Percentiles rank a stretch among this genome's conserved stretches.
These are phyloP conservation scores for Hypoxylon sp. DNA, from an alignment of 2,329 filamentous ascomycete genomes.

Conservation along the genomic window DNA sequence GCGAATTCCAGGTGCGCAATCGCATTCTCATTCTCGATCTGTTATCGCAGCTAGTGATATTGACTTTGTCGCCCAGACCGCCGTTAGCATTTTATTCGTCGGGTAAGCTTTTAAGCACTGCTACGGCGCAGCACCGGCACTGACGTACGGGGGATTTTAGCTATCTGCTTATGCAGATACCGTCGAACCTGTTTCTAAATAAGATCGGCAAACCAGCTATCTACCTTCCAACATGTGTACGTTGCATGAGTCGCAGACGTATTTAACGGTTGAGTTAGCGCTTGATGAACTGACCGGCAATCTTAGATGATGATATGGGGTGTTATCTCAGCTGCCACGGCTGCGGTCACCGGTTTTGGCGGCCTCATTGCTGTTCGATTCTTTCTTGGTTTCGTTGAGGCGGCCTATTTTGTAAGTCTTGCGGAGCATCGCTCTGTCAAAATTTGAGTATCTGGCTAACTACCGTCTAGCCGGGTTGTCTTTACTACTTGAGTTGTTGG, in stretches of 20 bases:
- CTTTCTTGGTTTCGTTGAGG: constrained; percentile 62
- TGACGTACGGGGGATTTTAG: constrained; percentile 46
- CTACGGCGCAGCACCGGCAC: neutral
- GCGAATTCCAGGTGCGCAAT: constrained; percentile 56
- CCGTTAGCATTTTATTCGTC: constrained; percentile 67
- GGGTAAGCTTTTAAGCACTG: constrained; percentile 55
- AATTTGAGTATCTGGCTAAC: constrained; percentile 28
- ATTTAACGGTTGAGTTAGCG: neutral
- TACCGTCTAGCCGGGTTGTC: constrained; percentile 64
- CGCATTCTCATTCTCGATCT: neutral
- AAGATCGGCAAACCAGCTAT: constrained; percentile 65
- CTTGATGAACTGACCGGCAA: constrained; percentile 33
- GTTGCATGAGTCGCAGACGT: constrained; percentile 39
- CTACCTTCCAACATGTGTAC: constrained; percentile 62
- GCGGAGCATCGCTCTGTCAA: neutral
- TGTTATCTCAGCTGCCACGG: constrained; percentile 61
- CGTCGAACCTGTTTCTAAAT: constrained; percentile 66
- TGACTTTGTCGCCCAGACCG: constrained; percentile 54
- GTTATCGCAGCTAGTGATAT: neutral
- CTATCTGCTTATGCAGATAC: constrained; percentile 67
- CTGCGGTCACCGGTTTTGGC: constrained; percentile 55
- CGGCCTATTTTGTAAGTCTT: constrained; percentile 60
- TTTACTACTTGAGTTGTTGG: constrained; percentile 77
- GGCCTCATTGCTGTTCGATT: constrained; percentile 61
- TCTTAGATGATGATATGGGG: constrained; percentile 65